A percentile compares a stretch with the other conserved stretches of the same genome.
phyloP scores from a whole-genome alignment of 495 filamentous ascomycete species.

The Penicillium silybi region DNA sequence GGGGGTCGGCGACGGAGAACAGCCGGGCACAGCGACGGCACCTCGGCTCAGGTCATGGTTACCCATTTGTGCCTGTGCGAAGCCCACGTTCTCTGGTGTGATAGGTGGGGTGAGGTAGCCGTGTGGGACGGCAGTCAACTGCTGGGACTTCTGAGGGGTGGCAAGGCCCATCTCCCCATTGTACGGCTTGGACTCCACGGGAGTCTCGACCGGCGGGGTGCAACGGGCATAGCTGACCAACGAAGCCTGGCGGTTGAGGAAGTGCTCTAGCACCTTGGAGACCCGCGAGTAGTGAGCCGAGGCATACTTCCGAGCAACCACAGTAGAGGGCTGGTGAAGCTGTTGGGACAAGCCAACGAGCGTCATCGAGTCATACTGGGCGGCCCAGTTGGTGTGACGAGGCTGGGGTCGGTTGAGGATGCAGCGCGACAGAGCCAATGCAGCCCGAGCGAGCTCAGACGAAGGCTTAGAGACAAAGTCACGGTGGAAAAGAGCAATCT shows the following conservation, averaged over 20 bases:
- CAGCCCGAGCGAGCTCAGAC: conserved; percentile 83
- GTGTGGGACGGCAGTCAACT: conserved; percentile 59
- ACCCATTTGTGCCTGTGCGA: conserved; percentile 30
- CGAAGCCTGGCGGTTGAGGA: conserved; percentile 78
- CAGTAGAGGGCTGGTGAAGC: conserved; percentile 79
- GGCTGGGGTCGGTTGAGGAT: conserved; percentile 79
- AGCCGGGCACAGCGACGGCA: conserved; percentile 23
- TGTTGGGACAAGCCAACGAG: conserved; percentile 81
- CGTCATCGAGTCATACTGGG: conserved; percentile 72
- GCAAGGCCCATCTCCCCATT: conserved; percentile 53
- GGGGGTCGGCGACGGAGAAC: conserved; percentile 39
- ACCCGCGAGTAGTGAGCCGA: conserved; percentile 76
- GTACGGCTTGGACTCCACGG: conserved; percentile 52
- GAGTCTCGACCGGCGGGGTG: conserved; percentile 63
- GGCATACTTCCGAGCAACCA: conserved; percentile 84
- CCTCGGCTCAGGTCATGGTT: conserved; percentile 26
- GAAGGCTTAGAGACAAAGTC: conserved; percentile 90
- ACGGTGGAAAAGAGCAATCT: conserved; percentile 92
- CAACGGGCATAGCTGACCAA: conserved; percentile 66
- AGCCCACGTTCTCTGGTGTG: conserved; percentile 78
- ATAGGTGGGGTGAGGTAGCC: conserved; percentile 94
- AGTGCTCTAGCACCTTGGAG: conserved; percentile 75
- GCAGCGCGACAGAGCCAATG: conserved; percentile 79
- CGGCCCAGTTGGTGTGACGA: conserved; percentile 72
- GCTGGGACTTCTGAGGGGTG: conserved; percentile 81